Evolutionary conservation across 2,329 filamentous ascomycete species (phyloP).

Genomic region (Orbilia quercus): DNA sequence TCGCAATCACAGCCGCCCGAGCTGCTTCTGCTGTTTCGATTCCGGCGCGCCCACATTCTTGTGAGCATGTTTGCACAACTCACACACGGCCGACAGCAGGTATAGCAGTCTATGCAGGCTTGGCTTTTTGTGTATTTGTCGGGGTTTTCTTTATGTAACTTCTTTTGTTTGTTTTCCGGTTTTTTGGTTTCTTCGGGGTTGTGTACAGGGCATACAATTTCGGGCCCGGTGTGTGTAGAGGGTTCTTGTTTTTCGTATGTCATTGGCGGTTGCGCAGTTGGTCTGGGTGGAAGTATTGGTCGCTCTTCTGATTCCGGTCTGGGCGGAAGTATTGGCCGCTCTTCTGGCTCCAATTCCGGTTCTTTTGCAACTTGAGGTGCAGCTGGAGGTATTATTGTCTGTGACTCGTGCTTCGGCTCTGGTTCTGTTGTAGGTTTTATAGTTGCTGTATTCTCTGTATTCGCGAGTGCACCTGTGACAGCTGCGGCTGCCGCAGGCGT

Average conservation of each 20-base stretch:
- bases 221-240: neutral
- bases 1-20: neutral
- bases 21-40: neutral
- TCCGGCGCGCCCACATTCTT: too few relatives aligned
- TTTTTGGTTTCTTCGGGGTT: slow-evolving; percentile 6
- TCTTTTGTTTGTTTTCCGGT: slow-evolving; percentile 7
- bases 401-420: too few relatives aligned
- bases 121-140: neutral
- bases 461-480: too few relatives aligned
- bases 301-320: neutral
- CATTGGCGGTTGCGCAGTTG: slow-evolving; percentile 12
- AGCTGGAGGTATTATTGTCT: too few relatives aligned
- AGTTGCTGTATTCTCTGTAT: too few relatives aligned
- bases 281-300: neutral
- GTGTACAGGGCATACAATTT: neutral
- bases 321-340: too few relatives aligned
- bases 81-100: neutral
- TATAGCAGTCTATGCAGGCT: neutral
- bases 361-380: too few relatives aligned
- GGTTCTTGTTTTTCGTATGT: slow-evolving; percentile 25
- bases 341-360: too few relatives aligned
- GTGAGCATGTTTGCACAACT: neutral
- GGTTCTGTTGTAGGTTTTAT: too few relatives aligned
- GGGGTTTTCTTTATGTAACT: slow-evolving; percentile 5
- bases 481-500: too few relatives aligned